Percentiles rank a stretch among this genome's conserved stretches.
phyloP scores from a whole-genome alignment of 495 filamentous ascomycete genomes.

The Aspergillus bridgeri region DNA sequence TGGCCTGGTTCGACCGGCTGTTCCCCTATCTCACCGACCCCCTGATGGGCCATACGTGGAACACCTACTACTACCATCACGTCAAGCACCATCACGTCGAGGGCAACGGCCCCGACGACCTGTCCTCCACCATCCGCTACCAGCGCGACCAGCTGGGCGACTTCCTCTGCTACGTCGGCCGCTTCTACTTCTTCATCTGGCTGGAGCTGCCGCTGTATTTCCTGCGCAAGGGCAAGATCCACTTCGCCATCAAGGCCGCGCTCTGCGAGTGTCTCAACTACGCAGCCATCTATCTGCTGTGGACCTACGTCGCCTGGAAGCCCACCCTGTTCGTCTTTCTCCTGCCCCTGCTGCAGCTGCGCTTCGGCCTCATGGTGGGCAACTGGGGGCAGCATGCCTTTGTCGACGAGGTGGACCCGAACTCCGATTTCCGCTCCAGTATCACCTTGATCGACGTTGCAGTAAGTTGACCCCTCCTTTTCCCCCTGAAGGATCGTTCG shows the following conservation, averaged over 20 bases:
- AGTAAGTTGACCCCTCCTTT: constrained; percentile 43
- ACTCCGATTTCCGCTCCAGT: constrained; percentile 66
- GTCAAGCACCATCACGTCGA: constrained; percentile 85
- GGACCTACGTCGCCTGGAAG: constrained; percentile 41
- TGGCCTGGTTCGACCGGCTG: constrained; percentile 49
- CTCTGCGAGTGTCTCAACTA: constrained; percentile 58
- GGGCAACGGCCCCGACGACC: constrained; percentile 71
- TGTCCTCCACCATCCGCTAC: constrained; percentile 72
- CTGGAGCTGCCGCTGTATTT: constrained; percentile 74
- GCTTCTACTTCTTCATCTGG: constrained; percentile 72
- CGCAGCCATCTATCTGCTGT: constrained; percentile 43
- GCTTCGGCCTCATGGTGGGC: constrained; percentile 65
- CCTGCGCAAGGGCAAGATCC: constrained; percentile 48
- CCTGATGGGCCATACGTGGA: constrained; percentile 78
- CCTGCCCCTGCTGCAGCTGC: constrained; percentile 56
- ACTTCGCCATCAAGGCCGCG: constrained; percentile 47
- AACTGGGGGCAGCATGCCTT: constrained; percentile 78
- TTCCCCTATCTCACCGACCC: constrained; percentile 76
- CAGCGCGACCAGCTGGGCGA: constrained; percentile 63
- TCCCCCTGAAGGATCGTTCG: no score
- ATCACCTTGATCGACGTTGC: constrained; percentile 71
- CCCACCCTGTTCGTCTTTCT: constrained; percentile 59
- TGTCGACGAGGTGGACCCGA: constrained; percentile 64
- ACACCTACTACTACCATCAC: constrained; percentile 80
- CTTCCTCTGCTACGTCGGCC: constrained; percentile 65